Base-by-base conservation (phyloP, 164 flowering plant species). In the Cinnamomum chago region DNA sequence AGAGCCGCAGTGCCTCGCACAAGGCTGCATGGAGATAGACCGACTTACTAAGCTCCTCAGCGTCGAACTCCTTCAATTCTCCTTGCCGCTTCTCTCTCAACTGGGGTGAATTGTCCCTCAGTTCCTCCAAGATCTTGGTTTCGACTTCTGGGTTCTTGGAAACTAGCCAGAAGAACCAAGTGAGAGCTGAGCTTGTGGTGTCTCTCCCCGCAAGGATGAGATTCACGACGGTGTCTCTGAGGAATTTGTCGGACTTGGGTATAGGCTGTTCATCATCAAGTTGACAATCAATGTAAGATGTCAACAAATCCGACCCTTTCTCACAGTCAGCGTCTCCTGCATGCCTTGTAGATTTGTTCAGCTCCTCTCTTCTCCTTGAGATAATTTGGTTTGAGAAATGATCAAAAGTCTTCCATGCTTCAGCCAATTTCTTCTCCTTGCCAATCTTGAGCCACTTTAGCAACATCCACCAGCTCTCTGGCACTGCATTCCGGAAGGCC, bases 21-120 rank as follows among this genome's bases (percentile, higher is more conserved):
- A 85, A 18, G 6, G 85, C 84, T 14, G 84, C 85, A 23, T 85
- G 82, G 7, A 85, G 83, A 66, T 85, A 81, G 2, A 81, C 77
- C 60, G 80, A 33, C 30, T 67, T 23, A 23, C 67, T 75, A 5
- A 82, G 52, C 47, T 84, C 84, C 2, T 81, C 74, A 2, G 66
- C 18, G 23, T 62, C 51, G 50, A 79, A 75, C 20, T 50, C 62
- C 14, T 24, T n/a, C 13, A 18, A 4, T 24, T 70, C 25, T 24
- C 24, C 35, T 24, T 27, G 60, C 22, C 20, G 14, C 72, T 30
- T 60, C 23, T 50, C 74, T 33, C 17, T 28, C 10, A 4, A 58
- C 3, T 22, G 12, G 35, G 40, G 1, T 12, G 10, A 40, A 15
- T 22, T 23, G 18, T 9, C 75, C 55, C 33, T 62, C 50, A 62